phyloP scores from a whole-genome alignment of 2,329 filamentous ascomycete genomes.

The Paecilomyces formosus region DNA sequence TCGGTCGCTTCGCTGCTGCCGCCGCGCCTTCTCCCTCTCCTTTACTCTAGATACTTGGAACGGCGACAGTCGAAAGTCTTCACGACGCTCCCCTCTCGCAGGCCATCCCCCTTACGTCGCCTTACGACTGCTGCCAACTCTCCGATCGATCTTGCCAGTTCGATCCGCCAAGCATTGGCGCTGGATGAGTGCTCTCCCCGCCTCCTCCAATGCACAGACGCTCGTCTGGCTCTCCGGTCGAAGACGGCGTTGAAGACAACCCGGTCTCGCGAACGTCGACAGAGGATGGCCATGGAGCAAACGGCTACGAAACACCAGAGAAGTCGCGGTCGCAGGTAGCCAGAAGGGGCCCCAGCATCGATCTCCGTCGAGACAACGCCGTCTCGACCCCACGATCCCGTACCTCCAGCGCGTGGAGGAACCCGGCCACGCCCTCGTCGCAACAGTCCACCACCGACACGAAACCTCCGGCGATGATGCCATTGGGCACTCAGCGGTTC shows the following conservation, averaged over 20 bases:
- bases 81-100: neutral
- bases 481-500: slow-evolving; percentile 30
- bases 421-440: slow-evolving; percentile 14
- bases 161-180: slow-evolving; percentile 7
- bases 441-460: slow-evolving; percentile 15
- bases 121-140: neutral
- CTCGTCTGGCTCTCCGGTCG: slow-evolving; percentile 36
- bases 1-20: neutral
- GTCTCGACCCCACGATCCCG: slow-evolving; percentile 29
- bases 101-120: neutral
- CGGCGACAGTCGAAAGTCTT: slow-evolving; percentile 5
- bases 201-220: slow-evolving; percentile 39
- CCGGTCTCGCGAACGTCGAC: slow-evolving; percentile 23
- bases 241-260: slow-evolving; percentile 34
- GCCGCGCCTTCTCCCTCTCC: neutral
- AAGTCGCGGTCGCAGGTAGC: slow-evolving; percentile 30
- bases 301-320: slow-evolving; percentile 20
- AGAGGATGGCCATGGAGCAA: slow-evolving; percentile 24
- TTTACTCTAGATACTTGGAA: slow-evolving; percentile 1
- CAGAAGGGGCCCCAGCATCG: slow-evolving; percentile 25
- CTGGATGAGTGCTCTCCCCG: slow-evolving; percentile 29
- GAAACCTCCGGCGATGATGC: slow-evolving; percentile 20
- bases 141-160: slow-evolving; percentile 4
- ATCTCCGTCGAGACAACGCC: slow-evolving; percentile 26
- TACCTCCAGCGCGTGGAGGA: slow-evolving; percentile 32